Evolutionary conservation across 2,329 filamentous ascomycete genomes (phyloP), one percentile per base, ranked within the genome.

Genomic region (Coniochaeta sp.): DNA sequence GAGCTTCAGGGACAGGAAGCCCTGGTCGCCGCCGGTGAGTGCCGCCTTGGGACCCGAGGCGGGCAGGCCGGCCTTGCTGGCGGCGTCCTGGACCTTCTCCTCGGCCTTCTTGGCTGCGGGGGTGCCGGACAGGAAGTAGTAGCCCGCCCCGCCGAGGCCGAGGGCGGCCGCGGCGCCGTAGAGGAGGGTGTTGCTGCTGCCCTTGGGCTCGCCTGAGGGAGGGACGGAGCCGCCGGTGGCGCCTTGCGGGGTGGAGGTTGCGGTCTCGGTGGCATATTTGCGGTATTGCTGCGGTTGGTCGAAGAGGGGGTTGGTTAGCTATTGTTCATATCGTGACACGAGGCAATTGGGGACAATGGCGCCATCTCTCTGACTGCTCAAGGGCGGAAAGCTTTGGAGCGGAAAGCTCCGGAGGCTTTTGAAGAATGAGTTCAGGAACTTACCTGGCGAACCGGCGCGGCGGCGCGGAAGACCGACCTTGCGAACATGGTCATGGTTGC

Each of bases 11-110:
- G 86, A 87, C 64, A 97, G 74, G 77, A 92, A 98, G 66, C 91
- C 93, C 77, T 97, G 92, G 63, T 96, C 91, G 65, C 91, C 91
- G 66, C 93, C 93, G 36, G 83, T 89, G 74, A 98, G 81, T 52
- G 83, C 77, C 72, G 77, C 77, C 70, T 79, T 77, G 58, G 73
- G 71, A 59, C 73, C 74, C 38, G 72, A 74, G 47, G 75, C 60
- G 28, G 70, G 68, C 55, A 67, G 55, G 58, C 64, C 71, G 65
- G 74, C 78, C 22, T 67, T 63, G 58, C 64, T 64, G 44, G 73
- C 72, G 65, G 76, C 79, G 19, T 74, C 73, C 71, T 79, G 78
- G 40, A 76, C 78, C 66, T 81, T 81, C 47, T 75, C 78, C 69
- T 86, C 87, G 31, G 80, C 84, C 71, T 83, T 82, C 66, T 82